These are phyloP conservation scores for Candolleomyces efflorescens DNA, from an alignment of 768 basidiomycete genomes.

Conservation along the genomic window DNA sequence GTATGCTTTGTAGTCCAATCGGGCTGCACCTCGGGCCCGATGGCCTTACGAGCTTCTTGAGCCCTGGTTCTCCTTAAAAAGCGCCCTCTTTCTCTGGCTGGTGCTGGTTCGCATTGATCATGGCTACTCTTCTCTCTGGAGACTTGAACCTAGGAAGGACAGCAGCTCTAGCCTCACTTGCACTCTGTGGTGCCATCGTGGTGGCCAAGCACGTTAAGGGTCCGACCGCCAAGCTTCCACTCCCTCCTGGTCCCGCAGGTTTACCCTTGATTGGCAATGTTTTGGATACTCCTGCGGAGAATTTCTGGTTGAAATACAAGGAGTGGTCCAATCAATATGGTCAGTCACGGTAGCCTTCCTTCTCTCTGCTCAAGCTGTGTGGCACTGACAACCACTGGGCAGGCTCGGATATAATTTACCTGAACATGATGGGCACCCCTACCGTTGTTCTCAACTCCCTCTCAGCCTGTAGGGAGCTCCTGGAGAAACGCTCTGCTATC, in stretches of 20 bases:
- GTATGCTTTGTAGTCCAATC: no score
- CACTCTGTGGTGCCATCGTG: no score
- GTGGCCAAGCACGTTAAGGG: no score
- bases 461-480: conserved; percentile 8
- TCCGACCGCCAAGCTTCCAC: conserved; percentile 4
- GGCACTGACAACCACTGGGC: not conserved
- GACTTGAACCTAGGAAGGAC: no score
- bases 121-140: no score
- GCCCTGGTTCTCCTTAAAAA: no score
- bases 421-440: conserved; percentile 3
- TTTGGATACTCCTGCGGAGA: conserved; percentile 18
- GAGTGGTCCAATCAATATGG: conserved; percentile 1
- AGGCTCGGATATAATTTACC: conserved; percentile 8
- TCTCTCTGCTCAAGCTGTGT: not conserved
- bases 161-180: no score
- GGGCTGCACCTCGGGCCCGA: no score
- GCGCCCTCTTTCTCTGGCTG: no score
- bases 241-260: conserved; percentile 23
- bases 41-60: no score
- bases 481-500: conserved; percentile 11
- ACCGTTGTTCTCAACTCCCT: conserved; percentile 12
- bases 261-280: conserved; percentile 19
- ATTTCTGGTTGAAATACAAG: conserved; percentile 4
- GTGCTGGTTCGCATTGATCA: no score
- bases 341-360: not conserved